Conservation (phyloP, 1,139 yeast species). For the Hanseniaspora gamundiae region DNA sequence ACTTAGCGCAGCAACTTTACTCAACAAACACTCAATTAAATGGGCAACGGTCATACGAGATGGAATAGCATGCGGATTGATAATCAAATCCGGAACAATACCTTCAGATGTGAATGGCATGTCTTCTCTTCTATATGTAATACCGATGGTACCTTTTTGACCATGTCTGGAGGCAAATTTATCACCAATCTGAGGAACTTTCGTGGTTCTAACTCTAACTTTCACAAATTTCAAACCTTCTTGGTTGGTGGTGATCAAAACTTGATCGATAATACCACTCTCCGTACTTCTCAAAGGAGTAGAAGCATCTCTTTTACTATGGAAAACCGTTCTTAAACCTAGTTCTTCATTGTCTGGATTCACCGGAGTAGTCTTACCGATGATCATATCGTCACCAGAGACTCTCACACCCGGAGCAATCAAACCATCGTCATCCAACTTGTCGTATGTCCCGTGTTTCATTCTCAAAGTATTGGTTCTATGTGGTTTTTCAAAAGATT, state of each 20-base stretch:
- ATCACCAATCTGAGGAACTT: constrained; percentile 97
- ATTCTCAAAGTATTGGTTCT: constrained; percentile 87
- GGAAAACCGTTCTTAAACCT: constrained; percentile 97
- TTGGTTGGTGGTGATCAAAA: constrained; percentile 88
- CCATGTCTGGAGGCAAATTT: constrained; percentile 99
- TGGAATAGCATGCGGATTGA: constrained; percentile 99
- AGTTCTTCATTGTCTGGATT: constrained; percentile 97
- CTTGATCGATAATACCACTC: constrained; percentile 97
- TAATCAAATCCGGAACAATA: constrained; percentile 89
- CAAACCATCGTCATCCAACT: constrained; percentile 94
- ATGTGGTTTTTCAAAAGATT: constrained; percentile 91
- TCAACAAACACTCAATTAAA: constrained; percentile 91
- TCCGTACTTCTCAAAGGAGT: constrained; percentile 95
- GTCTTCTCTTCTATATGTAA: constrained; percentile 94
- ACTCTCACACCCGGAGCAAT: constrained; percentile 98
- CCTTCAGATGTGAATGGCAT: constrained; percentile 99
- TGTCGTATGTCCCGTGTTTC: constrained; percentile 96
- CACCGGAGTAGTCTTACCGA: constrained; percentile 96
- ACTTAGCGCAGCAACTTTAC: constrained; percentile 87
- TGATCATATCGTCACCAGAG: constrained; percentile 95
- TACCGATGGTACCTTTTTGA: constrained; percentile 99
- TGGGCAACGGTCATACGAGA: constrained; percentile 99
- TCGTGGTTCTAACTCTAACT: constrained; percentile 97
- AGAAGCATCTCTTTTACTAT: constrained; percentile 96
- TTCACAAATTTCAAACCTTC: constrained; percentile 96